Base-by-base conservation (phyloP, 257 asterid genomes). In the Schizonepeta tenuifolia region DNA sequence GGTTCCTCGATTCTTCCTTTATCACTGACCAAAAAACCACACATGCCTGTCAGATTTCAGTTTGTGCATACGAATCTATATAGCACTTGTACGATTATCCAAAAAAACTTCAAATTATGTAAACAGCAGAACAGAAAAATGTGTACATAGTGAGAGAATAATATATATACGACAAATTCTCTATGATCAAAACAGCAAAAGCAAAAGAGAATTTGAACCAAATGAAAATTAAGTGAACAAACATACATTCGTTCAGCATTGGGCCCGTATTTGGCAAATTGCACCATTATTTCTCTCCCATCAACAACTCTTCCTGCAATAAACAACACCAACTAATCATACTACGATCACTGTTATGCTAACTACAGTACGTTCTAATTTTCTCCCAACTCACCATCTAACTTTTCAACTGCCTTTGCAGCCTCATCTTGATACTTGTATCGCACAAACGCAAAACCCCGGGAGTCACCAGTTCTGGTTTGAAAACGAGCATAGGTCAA, bases 341-440 rank as follows among this genome's bases (percentile, higher is more conserved):
- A 26, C 1, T 35, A 60, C 5, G 67, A 3, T 1, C 6, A 31
- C 5, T 10, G 26, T 31, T 18, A 33, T 17, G 28, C 68, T 8
- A 36, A 55, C 55, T 31, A 76, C n/a, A n/a, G n/a, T n/a, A n/a
- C 15, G 55, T 57, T 2, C 41, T 12, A 35, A 6, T 20, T 65
- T 38, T 49, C 59, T 15, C 47, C 54, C 57, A 69, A 72, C 86
- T 69, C 56, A 95, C 99, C 99, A 81, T 95, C 98, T 9, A 92
- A 97, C 86, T 85, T 95, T 0, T 95, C 98, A 31, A 95, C 99
- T 0, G 97, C 99, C 84, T 92, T 92, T 35, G 73, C 79, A 31
- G 99, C 99, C 83, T 95, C 99, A 53, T 95, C 99, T 79, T 90
- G 96, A 77, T 95, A 92, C 81, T 92, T 95, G 67, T 95, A 95